Percentiles rank a stretch among this genome's conserved stretches.
Evolutionary conservation across 2,329 filamentous ascomycete species (phyloP).

Genomic region (Dactylellina haptotyla): DNA sequence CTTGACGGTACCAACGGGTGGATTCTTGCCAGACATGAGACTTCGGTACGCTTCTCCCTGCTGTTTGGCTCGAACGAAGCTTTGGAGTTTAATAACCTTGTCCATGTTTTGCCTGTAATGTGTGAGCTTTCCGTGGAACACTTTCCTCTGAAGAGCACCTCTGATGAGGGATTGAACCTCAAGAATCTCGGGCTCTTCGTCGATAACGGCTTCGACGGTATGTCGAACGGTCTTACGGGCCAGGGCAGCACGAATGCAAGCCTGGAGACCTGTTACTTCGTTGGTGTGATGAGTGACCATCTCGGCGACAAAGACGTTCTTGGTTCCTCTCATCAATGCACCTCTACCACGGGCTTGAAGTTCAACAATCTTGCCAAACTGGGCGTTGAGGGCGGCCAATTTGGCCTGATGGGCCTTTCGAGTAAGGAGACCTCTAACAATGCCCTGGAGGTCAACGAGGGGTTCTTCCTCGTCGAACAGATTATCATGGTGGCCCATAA

Average conservation of each 20-base stretch:
- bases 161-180: conserved; percentile 69
- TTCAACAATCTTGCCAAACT: conserved; percentile 59
- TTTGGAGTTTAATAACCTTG: conserved; percentile 98
- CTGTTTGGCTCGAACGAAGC: conserved; percentile 91
- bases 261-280: conserved; percentile 77
- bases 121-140: conserved; percentile 74
- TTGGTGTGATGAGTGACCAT: conserved; percentile 73
- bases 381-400: conserved; percentile 66
- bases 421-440: conserved; percentile 63
- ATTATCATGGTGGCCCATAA: conserved; percentile 82
- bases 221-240: conserved; percentile 77
- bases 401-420: conserved; percentile 61
- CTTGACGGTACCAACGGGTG: conserved; percentile 94
- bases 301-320: conserved; percentile 72
- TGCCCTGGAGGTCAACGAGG: conserved; percentile 67
- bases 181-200: conserved; percentile 78
- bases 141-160: conserved; percentile 73
- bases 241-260: conserved; percentile 80
- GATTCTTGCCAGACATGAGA: conserved; percentile 86
- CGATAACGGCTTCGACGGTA: conserved; percentile 79
- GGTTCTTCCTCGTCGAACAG: conserved; percentile 72
- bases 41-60: conserved; percentile 99
- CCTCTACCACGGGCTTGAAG: conserved; percentile 76
- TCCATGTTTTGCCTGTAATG: conserved; percentile 97
- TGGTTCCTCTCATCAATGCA: conserved; percentile 75